Percentiles rank a stretch among this genome's conserved stretches.
phyloP scores from a whole-genome alignment of 2,329 filamentous ascomycete species.

The Neophaeococcomyces mojaviensis region DNA sequence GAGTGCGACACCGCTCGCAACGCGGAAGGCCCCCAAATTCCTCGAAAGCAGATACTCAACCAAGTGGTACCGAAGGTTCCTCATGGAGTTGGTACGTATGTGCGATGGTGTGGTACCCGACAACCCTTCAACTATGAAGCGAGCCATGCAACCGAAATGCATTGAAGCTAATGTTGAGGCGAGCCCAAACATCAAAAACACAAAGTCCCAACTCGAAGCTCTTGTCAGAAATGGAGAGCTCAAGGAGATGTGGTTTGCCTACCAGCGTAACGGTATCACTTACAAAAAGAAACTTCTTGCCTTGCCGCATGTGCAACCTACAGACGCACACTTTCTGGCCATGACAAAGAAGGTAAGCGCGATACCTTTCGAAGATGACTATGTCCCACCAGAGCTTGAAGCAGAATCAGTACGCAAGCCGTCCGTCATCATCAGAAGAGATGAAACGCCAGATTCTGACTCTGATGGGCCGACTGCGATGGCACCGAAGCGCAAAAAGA shows the following conservation, averaged over 20 bases:
- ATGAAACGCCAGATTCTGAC: background rate
- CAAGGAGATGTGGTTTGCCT: slow-evolving; percentile 46
- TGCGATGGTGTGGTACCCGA: slow-evolving; percentile 50
- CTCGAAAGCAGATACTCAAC: slow-evolving; percentile 13
- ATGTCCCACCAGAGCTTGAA: slow-evolving; percentile 38
- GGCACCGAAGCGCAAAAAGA: slow-evolving; percentile 1
- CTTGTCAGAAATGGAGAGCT: slow-evolving; percentile 46
- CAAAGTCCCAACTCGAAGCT: slow-evolving; percentile 43
- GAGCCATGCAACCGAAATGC: slow-evolving; percentile 33
- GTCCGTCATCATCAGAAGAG: background rate
- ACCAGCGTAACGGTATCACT: slow-evolving; percentile 36
- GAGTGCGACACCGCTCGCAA: background rate
- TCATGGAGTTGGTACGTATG: slow-evolving; percentile 48
- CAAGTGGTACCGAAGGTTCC: slow-evolving; percentile 34
- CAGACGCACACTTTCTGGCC: slow-evolving; percentile 38
- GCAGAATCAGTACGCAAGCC: slow-evolving; percentile 20
- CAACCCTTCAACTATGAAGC: slow-evolving; percentile 34
- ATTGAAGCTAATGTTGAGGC: slow-evolving; percentile 35
- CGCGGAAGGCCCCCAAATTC: background rate
- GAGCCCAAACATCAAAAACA: slow-evolving; percentile 46
- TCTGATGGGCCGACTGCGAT: background rate
- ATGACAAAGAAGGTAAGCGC: slow-evolving; percentile 44
- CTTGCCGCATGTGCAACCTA: slow-evolving; percentile 38
- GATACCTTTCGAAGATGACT: slow-evolving; percentile 34
- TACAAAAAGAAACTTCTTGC: slow-evolving; percentile 45